These are phyloP conservation scores for Rhynchosporium secalis DNA, from an alignment of 2,329 filamentous ascomycete genomes.

Conservation along the genomic window DNA sequence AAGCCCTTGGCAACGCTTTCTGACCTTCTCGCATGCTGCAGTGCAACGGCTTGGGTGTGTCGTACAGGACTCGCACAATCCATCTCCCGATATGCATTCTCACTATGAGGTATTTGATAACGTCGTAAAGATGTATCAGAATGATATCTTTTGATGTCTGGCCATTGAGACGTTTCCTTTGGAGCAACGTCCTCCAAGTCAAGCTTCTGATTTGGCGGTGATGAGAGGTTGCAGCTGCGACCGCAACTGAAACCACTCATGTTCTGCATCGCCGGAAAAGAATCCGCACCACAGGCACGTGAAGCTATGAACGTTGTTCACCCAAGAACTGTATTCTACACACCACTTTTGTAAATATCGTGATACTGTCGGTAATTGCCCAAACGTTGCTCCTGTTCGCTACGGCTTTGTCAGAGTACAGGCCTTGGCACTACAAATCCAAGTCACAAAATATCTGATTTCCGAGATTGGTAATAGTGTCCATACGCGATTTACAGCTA, in stretches of 20 bases:
- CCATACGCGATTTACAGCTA: neutral
- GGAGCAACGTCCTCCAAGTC: slow-evolving; percentile 6
- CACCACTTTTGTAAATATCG: neutral
- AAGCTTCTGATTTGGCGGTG: slow-evolving; percentile 9
- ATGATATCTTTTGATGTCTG: slow-evolving; percentile 4
- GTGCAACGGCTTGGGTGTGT: slow-evolving; percentile 6
- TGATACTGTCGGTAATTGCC: neutral
- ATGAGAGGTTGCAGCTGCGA: neutral
- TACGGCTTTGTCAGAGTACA: too few relatives aligned
- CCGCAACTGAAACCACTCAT: neutral
- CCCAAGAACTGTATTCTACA: too few relatives aligned
- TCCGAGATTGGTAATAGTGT: neutral
- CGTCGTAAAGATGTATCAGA: neutral
- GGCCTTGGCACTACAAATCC: neutral
- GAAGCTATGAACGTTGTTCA: neutral
- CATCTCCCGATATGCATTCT: neutral
- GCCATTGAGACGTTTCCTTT: slow-evolving; percentile 6
- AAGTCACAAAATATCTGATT: neutral
- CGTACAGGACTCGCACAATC: neutral
- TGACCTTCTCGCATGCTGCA: slow-evolving; percentile 7
- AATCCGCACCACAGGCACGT: neutral
- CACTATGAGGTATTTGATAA: slow-evolving; percentile 11
- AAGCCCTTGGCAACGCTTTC: slow-evolving; percentile 11
- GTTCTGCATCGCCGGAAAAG: neutral
- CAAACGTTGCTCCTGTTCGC: neutral